Evolutionary conservation across 257 asterid species (phyloP), one percentile per base, ranked within the genome.

Genomic region (Nicotiana undulata): DNA sequence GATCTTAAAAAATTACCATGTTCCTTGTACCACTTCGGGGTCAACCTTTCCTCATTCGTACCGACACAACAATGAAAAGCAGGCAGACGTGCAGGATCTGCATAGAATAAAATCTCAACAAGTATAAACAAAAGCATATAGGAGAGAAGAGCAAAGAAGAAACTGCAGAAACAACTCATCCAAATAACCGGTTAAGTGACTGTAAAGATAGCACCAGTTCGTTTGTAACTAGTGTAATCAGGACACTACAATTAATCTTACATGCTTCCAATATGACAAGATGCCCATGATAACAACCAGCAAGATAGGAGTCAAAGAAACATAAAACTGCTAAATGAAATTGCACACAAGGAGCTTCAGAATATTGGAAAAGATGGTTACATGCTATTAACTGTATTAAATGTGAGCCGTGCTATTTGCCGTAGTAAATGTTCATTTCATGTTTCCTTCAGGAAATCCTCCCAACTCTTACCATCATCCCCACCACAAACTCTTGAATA

Each of bases 31-130:
- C 98, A 92, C 72, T 90, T 90, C 8, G 93, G 90, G 28, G 90
- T 64, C 86, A 92, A 81, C 81, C 91, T 93, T 83, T 92, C 97
- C 84, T 91, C 97, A 60, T 90, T 90, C 66, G 91, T 51, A 61
- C 98, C 98, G 17, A 92, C 97, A 82, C 98, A 92, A 79, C 96
- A 91, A 85, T 93, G 97, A 84, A 93, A 93, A 51, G 92, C 86
- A 70, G 97, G 97, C 55, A 93, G 96, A 4, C 94, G 92, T 26
- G 96, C 93, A 65, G 97, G 93, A 84, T 83, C 97, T 92, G 92
- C 90, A 86, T 5, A 72, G 37, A 65, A 59, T 46, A 85, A 58
- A 85, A 82, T 70, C 37, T 70, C 13, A 70, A 82, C 40, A 77
- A 18, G 63, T 32, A 63, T 53, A 49, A 59, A 55, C 49, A 80